Evolutionary conservation across 495 filamentous ascomycete genomes (phyloP).

Genomic region (Penicillium flavigenum): DNA sequence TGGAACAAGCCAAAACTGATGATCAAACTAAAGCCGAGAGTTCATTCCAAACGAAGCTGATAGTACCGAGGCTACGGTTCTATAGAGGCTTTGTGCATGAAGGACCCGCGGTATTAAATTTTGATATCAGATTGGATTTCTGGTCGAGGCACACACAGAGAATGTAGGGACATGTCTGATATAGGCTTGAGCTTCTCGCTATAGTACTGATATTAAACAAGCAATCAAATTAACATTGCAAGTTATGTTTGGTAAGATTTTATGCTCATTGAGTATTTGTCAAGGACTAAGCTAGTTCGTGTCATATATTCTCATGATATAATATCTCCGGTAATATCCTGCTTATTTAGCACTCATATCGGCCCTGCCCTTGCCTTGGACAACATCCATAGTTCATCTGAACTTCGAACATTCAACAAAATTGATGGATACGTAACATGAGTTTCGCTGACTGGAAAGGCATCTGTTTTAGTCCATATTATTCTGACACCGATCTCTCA

Average conservation of each 20-base stretch:
- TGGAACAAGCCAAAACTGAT: slow-evolving; percentile 45
- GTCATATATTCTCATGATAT: background rate
- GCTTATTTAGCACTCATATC: background rate
- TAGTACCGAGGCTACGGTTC: background rate
- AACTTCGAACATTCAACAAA: background rate
- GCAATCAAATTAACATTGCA: background rate
- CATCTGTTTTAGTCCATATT: background rate
- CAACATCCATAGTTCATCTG: background rate
- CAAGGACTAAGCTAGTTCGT: background rate
- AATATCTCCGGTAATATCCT: background rate
- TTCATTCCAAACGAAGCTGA: background rate
- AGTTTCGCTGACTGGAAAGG: background rate
- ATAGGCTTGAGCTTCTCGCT: background rate
- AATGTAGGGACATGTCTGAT: background rate
- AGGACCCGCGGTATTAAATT: background rate
- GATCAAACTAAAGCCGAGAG: slow-evolving; percentile 29
- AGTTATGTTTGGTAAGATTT: background rate
- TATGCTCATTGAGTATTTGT: background rate
- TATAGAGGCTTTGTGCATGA: background rate
- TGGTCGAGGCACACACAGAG: background rate
- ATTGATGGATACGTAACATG: background rate
- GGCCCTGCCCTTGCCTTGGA: too few relatives aligned
- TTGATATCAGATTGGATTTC: background rate
- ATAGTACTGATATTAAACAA: background rate
- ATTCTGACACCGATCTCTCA: background rate